phyloP scores from a whole-genome alignment of 2,329 filamentous ascomycete species.

The Alternaria sp. region DNA sequence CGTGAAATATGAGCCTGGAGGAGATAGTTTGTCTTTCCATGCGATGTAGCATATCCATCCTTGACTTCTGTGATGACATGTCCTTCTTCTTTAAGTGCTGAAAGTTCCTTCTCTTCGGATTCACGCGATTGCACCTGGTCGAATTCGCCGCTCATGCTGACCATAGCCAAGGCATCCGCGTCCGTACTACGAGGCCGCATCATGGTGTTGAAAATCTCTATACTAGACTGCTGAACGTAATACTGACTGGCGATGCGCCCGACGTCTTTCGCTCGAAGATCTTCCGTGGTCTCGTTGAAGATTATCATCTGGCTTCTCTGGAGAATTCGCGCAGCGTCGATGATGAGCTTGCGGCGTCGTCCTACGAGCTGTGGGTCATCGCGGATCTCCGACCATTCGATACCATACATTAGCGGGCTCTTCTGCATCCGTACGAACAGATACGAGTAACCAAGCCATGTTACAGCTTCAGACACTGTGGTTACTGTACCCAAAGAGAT shows the following conservation, averaged over 20 bases:
- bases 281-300: constrained; percentile 93
- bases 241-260: constrained; percentile 97
- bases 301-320: constrained; percentile 99
- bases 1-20: constrained; percentile 93
- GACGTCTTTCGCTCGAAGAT: constrained; percentile 91
- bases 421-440: constrained; percentile 95
- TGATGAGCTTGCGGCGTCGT: constrained; percentile 82
- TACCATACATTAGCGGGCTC: constrained; percentile 90
- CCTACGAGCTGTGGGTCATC: constrained; percentile 90
- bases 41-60: constrained; percentile 70
- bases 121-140: constrained; percentile 96
- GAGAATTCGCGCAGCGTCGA: constrained; percentile 84
- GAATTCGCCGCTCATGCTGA: constrained; percentile 97
- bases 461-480: constrained; percentile 89
- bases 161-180: constrained; percentile 93
- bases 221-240: constrained; percentile 91
- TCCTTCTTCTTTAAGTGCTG: constrained; percentile 71
- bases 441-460: constrained; percentile 98
- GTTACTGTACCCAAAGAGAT: constrained; percentile 94
- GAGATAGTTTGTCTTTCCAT: constrained; percentile 94
- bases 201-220: constrained; percentile 95
- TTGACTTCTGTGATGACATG: constrained; percentile 78
- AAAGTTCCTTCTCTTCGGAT: constrained; percentile 87
- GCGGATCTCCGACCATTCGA: constrained; percentile 89
- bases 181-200: constrained; percentile 88